phyloP scores from a whole-genome alignment of 148 eudicot genomes.

The Suaeda aralocaspica region DNA sequence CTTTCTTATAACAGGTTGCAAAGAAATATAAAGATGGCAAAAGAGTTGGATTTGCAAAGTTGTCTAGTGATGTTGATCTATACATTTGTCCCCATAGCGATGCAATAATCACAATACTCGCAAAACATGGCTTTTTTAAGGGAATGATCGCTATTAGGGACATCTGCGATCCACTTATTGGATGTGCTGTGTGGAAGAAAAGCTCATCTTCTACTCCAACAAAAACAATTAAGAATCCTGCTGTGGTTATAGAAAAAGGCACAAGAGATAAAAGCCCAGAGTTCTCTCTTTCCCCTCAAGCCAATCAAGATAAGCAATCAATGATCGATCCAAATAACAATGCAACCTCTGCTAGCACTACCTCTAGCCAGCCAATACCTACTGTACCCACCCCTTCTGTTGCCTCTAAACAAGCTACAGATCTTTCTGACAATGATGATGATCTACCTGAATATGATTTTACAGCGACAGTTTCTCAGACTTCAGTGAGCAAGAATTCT shows the following conservation, averaged over 20 bases:
- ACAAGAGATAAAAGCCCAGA: slow-evolving; percentile 23
- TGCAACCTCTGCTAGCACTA: slow-evolving; percentile 8
- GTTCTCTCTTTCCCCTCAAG: slow-evolving; percentile 10
- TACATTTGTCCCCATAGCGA: slow-evolving; percentile 74
- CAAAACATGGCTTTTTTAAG: slow-evolving; percentile 67
- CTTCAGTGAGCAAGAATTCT: slow-evolving; percentile 18
- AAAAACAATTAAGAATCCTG: slow-evolving; percentile 29
- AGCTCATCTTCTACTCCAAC: slow-evolving; percentile 32
- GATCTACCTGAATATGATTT: slow-evolving; percentile 87
- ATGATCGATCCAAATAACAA: slow-evolving; percentile 14
- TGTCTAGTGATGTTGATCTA: slow-evolving; percentile 49
- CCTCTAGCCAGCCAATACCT: slow-evolving; percentile 22
- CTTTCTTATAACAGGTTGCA: slow-evolving; percentile 42
- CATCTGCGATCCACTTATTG: slow-evolving; percentile 50
- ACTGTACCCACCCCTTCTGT: slow-evolving; percentile 17
- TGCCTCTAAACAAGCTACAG: slow-evolving; percentile 19
- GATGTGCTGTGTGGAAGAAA: slow-evolving; percentile 79
- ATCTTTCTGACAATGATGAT: slow-evolving; percentile 39
- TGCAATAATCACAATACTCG: slow-evolving; percentile 55
- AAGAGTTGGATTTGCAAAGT: slow-evolving; percentile 64
- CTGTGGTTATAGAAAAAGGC: slow-evolving; percentile 16
- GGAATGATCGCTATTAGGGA: slow-evolving; percentile 50
- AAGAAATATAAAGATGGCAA: slow-evolving; percentile 48
- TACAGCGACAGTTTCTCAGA: slow-evolving; percentile 26
- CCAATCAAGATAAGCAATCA: slow-evolving; percentile 3